phyloP scores from a whole-genome alignment of 495 filamentous ascomycete species.

The Tuber melanosporum region DNA sequence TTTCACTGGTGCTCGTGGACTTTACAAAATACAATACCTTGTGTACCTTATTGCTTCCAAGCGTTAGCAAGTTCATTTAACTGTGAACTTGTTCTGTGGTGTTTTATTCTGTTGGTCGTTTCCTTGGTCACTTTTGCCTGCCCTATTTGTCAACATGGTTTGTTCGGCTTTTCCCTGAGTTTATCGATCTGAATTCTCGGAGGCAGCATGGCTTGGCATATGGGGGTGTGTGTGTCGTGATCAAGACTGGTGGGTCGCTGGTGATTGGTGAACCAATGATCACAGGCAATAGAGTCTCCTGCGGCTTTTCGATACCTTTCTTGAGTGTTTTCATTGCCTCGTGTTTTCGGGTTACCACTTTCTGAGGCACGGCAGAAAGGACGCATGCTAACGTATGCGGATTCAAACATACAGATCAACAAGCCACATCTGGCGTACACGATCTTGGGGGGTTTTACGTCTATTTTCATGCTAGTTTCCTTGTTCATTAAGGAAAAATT shows the following conservation, averaged over 20 bases:
- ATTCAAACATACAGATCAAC: slow-evolving; percentile 53
- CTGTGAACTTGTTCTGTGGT: neutral
- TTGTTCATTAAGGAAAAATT: slow-evolving; percentile 96
- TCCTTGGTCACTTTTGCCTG: neutral
- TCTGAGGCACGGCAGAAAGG: neutral
- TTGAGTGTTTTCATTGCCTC: slow-evolving; percentile 10
- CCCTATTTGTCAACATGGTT: neutral
- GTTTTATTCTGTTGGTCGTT: neutral
- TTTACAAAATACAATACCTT: neutral
- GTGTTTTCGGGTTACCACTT: neutral
- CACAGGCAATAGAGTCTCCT: slow-evolving; percentile 2
- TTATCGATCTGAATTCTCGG: neutral
- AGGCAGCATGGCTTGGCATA: neutral
- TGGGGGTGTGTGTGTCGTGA: neutral
- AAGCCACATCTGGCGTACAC: slow-evolving; percentile 96
- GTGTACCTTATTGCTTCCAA: neutral
- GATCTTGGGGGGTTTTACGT: slow-evolving; percentile 96
- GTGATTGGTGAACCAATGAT: slow-evolving; percentile 39
- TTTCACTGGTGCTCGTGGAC: slow-evolving; percentile 7
- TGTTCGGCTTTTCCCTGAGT: neutral
- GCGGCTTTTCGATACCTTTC: slow-evolving; percentile 6
- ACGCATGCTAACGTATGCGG: slow-evolving; percentile 7
- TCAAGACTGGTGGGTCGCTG: slow-evolving; percentile 9
- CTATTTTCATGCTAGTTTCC: slow-evolving; percentile 96
- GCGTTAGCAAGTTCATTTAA: neutral